phyloP scores from a whole-genome alignment of 257 asterid genomes.

The Penstemon davidsonii region DNA sequence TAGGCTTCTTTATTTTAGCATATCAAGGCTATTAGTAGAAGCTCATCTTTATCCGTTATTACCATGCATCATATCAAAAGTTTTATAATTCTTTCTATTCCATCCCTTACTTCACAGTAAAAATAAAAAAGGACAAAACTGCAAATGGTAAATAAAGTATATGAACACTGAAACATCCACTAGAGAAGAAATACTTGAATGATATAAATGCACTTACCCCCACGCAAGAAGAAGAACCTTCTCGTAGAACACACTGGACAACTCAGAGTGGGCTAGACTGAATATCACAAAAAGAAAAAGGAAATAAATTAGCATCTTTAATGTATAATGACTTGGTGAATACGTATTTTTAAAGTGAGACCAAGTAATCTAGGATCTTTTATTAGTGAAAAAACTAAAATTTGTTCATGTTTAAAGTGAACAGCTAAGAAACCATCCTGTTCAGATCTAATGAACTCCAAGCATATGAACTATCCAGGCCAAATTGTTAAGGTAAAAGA shows the following conservation, averaged over 20 bases:
- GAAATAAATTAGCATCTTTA: conserved; percentile 19
- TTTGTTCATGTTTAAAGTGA: conserved; percentile 6
- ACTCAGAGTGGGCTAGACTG: conserved; percentile 97
- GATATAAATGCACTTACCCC: conserved; percentile 66
- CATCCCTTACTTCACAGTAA: conserved; percentile 5
- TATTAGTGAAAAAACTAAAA: not conserved
- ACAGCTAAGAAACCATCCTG: conserved; percentile 14
- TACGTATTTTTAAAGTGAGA: not conserved
- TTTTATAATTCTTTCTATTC: not conserved
- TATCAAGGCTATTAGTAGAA: not conserved
- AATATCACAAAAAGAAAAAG: conserved; percentile 25
- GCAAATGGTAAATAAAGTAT: not conserved
- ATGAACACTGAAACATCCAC: conserved; percentile 8
- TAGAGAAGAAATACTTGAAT: conserved; percentile 12
- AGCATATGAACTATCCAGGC: conserved; percentile 17
- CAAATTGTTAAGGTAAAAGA: conserved; percentile 7
- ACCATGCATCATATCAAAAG: not conserved
- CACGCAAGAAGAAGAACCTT: conserved; percentile 93
- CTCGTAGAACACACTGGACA: conserved; percentile 88
- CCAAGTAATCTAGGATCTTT: not conserved
- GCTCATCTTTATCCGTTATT: not conserved
- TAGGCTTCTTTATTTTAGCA: not conserved
- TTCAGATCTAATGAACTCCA: not conserved
- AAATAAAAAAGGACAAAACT: not conserved
- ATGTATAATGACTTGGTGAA: not conserved